These are phyloP conservation scores for Inonotus hispidus DNA, from an alignment of 1,284 basidiomycete genomes.

Conservation along the genomic window DNA sequence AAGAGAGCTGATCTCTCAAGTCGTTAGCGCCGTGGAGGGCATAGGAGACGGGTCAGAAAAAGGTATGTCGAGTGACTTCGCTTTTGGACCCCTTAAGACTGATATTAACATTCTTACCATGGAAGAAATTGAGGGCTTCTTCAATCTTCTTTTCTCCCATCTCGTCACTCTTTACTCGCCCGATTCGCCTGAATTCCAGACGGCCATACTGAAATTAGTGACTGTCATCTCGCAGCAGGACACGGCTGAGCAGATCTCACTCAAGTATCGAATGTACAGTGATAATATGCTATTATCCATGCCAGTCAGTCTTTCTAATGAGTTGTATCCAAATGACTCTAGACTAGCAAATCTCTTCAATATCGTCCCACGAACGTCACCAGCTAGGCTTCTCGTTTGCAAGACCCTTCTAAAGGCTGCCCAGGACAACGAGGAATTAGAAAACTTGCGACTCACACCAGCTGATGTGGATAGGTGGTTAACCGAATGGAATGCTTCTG, in stretches of 20 bases:
- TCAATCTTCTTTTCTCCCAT: constrained; percentile 74
- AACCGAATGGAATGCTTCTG: constrained; percentile 68
- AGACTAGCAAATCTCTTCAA: constrained; percentile 87
- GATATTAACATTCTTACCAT: background rate
- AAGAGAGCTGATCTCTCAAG: constrained; percentile 49
- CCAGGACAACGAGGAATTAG: constrained; percentile 62
- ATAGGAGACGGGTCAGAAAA: constrained; percentile 71
- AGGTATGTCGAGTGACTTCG: constrained; percentile 39
- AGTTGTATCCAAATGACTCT: too few relatives aligned
- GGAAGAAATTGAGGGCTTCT: constrained; percentile 81
- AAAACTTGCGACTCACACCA: constrained; percentile 59
- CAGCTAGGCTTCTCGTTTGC: constrained; percentile 64
- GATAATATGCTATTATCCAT: background rate
- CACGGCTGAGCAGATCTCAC: constrained; percentile 43
- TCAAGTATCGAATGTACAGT: constrained; percentile 69
- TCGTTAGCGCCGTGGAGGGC: constrained; percentile 56
- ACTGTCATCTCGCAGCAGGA: constrained; percentile 43
- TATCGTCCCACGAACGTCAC: constrained; percentile 63
- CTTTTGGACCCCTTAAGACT: background rate
- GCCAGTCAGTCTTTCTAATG: constrained; percentile 27
- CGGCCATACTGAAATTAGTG: constrained; percentile 46
- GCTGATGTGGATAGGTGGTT: constrained; percentile 69
- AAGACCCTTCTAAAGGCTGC: constrained; percentile 63
- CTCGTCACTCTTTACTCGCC: constrained; percentile 51
- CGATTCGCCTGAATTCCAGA: constrained; percentile 48